A percentile compares a stretch with the other conserved stretches of the same genome.
These are phyloP conservation scores for Lunasporangiospora selenospora DNA, from an alignment of 192 early-diverging fungal genomes.

Conservation along the genomic window DNA sequence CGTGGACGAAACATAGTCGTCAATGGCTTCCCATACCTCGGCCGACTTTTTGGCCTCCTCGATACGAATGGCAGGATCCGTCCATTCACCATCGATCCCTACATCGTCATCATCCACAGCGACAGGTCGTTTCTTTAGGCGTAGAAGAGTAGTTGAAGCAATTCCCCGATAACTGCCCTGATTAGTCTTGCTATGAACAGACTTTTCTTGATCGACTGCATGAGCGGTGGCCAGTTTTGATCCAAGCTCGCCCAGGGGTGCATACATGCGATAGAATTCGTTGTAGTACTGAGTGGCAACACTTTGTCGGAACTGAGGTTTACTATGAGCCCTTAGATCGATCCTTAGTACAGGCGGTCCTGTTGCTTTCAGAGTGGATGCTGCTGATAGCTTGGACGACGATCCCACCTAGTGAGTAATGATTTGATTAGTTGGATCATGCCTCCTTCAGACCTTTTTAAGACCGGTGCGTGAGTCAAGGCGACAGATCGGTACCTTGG, in stretches of 20 bases:
- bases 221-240: constrained; percentile 57
- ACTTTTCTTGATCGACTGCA: constrained; percentile 58
- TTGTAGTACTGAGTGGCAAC: constrained; percentile 52
- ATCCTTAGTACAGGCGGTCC: constrained; percentile 53
- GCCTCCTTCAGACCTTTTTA: too few species aligned
- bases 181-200: constrained; percentile 45
- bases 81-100: constrained; percentile 71
- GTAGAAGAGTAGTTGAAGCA: constrained; percentile 53
- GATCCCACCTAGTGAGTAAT: neutral
- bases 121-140: constrained; percentile 61
- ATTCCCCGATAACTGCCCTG: constrained; percentile 53
- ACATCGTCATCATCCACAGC: constrained; percentile 55
- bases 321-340: constrained; percentile 44
- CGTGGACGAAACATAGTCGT: constrained; percentile 21
- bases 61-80: constrained; percentile 1
- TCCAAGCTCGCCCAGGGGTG: constrained; percentile 16
- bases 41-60: constrained; percentile 2
- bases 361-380: neutral
- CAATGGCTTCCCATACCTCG: constrained; percentile 12
- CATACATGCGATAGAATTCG: constrained; percentile 68
- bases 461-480: too few species aligned
- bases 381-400: neutral
- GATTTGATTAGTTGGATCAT: neutral
- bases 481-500: neutral
- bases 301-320: constrained; percentile 52